Conservation (phyloP, 495 filamentous ascomycete species). For the Tuber calosporum region DNA sequence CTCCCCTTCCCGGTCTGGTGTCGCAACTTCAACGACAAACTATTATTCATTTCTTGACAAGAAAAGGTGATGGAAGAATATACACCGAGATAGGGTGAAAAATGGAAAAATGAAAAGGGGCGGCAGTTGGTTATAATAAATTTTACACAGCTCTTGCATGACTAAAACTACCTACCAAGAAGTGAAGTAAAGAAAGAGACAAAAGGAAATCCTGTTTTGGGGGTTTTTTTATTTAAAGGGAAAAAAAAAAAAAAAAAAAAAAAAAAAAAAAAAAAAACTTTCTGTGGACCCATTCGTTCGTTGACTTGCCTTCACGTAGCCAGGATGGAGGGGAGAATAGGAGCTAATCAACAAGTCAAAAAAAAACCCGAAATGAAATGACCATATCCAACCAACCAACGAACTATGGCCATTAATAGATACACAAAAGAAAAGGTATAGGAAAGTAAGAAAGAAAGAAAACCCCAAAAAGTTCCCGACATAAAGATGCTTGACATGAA, state of each 20-base stretch:
- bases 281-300: not conserved
- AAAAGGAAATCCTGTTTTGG: conserved; percentile 4
- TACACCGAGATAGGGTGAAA: conserved; percentile 9
- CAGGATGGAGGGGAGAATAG: not conserved
- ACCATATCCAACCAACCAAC: not conserved
- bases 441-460: conserved; percentile 38
- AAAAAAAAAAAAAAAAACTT: not conserved
- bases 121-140: conserved; percentile 1
- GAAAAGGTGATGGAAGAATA: not conserved
- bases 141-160: not conserved
- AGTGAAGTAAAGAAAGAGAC: conserved; percentile 17
- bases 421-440: conserved; percentile 21
- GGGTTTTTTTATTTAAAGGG: no score
- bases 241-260: no score
- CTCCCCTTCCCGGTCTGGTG: conserved; percentile 38
- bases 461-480: conserved; percentile 39
- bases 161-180: conserved; percentile 15
- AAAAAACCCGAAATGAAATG: not conserved
- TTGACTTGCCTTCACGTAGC: not conserved
- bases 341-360: not conserved
- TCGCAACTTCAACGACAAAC: conserved; percentile 30
- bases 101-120: not conserved
- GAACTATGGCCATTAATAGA: not conserved
- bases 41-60: conserved; percentile 1
- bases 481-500: conserved; percentile 35